phyloP scores from a whole-genome alignment of 176 grass and related monocot genomes.

The Tillandsia leiboldiana region DNA sequence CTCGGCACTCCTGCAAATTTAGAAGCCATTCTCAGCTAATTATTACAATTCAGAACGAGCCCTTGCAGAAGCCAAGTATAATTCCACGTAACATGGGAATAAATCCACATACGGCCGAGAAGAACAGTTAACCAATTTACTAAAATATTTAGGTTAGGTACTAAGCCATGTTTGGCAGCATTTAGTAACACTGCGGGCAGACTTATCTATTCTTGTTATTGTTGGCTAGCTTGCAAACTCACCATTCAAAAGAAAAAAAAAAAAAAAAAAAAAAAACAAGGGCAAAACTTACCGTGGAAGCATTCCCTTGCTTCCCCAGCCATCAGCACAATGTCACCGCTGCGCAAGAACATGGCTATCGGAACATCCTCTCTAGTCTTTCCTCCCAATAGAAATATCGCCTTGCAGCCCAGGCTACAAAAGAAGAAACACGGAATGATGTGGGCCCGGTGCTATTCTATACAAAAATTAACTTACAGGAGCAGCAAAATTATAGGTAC shows the following conservation, averaged over 20 bases:
- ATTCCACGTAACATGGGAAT: too few relatives aligned
- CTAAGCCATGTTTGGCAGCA: too few relatives aligned
- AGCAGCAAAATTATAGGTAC: constrained; percentile 21
- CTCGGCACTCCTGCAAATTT: constrained; percentile 36
- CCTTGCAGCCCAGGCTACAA: constrained; percentile 72
- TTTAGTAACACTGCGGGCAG: too few relatives aligned
- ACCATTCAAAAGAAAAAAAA: neutral
- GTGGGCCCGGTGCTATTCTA: neutral
- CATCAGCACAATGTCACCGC: constrained; percentile 81
- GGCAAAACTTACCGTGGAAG: constrained; percentile 59
- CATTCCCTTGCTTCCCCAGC: constrained; percentile 65
- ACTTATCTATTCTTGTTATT: too few relatives aligned
- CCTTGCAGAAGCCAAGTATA: too few relatives aligned
- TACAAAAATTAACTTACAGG: neutral
- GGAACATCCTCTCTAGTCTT: constrained; percentile 72
- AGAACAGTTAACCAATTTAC: neutral
- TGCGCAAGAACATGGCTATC: constrained; percentile 59
- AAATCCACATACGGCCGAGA: too few relatives aligned
- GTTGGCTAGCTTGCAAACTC: neutral
- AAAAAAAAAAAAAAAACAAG: constrained; percentile 11
- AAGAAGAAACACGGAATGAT: neutral
- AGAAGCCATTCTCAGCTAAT: neutral
- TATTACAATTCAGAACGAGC: too few relatives aligned
- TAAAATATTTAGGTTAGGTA: neutral
- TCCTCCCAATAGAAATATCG: constrained; percentile 80